These are phyloP conservation scores for Sparassis latifolia DNA, from an alignment of 1,284 basidiomycete species.

Conservation along the genomic window DNA sequence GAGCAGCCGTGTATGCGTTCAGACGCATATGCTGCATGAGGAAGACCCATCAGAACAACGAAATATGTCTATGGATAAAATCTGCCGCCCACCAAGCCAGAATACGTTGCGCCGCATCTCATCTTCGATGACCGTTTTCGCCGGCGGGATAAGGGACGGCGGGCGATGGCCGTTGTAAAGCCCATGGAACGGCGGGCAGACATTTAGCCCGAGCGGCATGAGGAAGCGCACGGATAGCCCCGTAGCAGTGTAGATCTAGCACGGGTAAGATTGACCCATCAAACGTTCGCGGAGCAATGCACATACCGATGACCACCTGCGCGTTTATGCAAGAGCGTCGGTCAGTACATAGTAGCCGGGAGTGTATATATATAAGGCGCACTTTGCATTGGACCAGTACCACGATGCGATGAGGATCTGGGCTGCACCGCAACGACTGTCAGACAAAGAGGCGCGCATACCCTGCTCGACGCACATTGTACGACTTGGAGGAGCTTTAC, in stretches of 20 bases:
- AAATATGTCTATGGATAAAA: too few relatives aligned
- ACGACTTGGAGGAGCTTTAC: slow-evolving; percentile 52
- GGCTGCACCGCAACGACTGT: slow-evolving; percentile 32
- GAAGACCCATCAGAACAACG: not conserved
- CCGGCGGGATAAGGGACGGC: slow-evolving; percentile 52
- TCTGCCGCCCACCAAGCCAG: slow-evolving; percentile 37
- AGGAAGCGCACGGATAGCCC: slow-evolving; percentile 50
- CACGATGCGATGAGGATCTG: slow-evolving; percentile 60
- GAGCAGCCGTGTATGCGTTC: slow-evolving; percentile 61
- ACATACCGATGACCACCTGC: slow-evolving; percentile 67
- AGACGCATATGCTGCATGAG: slow-evolving; percentile 48
- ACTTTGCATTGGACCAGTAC: slow-evolving; percentile 68
- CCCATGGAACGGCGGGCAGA: slow-evolving; percentile 58
- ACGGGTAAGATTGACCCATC: slow-evolving; percentile 28
- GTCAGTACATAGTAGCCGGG: not conserved
- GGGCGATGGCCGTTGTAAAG: slow-evolving; percentile 46
- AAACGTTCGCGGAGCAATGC: not conserved
- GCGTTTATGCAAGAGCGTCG: not conserved
- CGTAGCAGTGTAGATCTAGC: slow-evolving; percentile 53
- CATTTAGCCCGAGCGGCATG: slow-evolving; percentile 61
- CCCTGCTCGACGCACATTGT: slow-evolving; percentile 42
- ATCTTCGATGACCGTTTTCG: slow-evolving; percentile 57
- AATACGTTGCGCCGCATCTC: slow-evolving; percentile 66
- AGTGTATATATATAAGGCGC: slow-evolving; percentile 6
- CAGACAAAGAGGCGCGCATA: too few relatives aligned